Conservation (phyloP, 768 basidiomycete species). For the Clitopilus hobsonii region DNA sequence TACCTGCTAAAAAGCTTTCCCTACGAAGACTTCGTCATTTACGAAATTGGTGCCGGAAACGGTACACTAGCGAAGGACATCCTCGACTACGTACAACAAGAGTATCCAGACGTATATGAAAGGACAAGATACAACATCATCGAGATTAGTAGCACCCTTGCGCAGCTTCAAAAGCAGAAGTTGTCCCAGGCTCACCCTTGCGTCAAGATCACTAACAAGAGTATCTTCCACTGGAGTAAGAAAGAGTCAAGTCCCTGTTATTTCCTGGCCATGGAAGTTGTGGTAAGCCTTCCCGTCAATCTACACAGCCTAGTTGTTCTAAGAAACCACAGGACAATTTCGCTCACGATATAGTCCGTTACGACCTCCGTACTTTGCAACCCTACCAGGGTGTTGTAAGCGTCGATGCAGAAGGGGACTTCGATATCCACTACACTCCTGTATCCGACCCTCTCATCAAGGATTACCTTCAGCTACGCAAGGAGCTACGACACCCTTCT, state of each 20-base stretch:
- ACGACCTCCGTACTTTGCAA: conserved; percentile 71
- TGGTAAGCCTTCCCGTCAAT: conserved; percentile 50
- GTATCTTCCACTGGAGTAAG: conserved; percentile 81
- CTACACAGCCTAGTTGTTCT: background rate
- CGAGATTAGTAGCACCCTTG: conserved; percentile 84
- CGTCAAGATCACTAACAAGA: conserved; percentile 67
- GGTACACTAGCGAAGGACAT: conserved; percentile 91
- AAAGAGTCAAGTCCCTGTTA: conserved; percentile 83
- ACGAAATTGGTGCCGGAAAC: conserved; percentile 98
- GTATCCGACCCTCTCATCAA: conserved; percentile 82
- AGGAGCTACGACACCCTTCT: conserved; percentile 50
- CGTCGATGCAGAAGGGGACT: conserved; percentile 77
- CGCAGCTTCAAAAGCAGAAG: conserved; percentile 63
- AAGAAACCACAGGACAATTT: conserved; percentile 75
- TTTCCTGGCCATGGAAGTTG: conserved; percentile 92
- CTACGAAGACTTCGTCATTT: conserved; percentile 92
- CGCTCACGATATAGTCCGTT: conserved; percentile 91
- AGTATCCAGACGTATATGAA: conserved; percentile 90
- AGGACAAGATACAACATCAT: conserved; percentile 91
- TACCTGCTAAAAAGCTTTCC: conserved; percentile 95
- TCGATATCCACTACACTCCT: conserved; percentile 75
- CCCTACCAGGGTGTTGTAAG: conserved; percentile 84
- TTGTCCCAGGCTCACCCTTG: conserved; percentile 61
- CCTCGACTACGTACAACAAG: conserved; percentile 69
- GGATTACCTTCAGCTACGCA: conserved; percentile 71